Percentiles rank a stretch among this genome's conserved stretches.
Evolutionary conservation across 257 asterid genomes (phyloP).

Genomic region (Orobanche coerulescens): DNA sequence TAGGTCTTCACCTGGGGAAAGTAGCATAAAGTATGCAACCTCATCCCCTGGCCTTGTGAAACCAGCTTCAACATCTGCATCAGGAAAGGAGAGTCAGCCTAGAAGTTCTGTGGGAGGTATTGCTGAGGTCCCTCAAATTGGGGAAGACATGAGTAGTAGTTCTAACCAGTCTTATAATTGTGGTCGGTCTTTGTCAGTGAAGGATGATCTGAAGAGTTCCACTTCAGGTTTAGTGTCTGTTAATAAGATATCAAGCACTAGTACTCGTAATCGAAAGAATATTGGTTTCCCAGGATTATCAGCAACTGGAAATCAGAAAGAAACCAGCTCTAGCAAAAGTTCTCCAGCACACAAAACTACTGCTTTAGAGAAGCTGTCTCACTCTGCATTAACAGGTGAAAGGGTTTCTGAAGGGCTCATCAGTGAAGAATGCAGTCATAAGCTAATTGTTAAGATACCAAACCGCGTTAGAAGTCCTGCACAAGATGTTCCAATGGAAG

Average conservation of each 20-base stretch:
- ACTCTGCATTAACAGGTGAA: conserved; percentile 37
- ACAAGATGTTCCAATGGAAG: conserved; percentile 42
- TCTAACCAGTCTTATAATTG: conserved; percentile 65
- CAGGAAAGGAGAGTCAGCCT: conserved; percentile 55
- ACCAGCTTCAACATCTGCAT: conserved; percentile 40
- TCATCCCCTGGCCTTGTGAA: conserved; percentile 56
- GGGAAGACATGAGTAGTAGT: conserved; percentile 79
- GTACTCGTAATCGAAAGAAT: conserved; percentile 44
- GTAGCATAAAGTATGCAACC: conserved; percentile 45
- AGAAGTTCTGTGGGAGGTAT: conserved; percentile 32
- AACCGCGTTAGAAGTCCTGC: conserved; percentile 56
- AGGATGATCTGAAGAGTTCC: conserved; percentile 58
- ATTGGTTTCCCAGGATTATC: conserved; percentile 36
- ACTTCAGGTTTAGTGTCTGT: conserved; percentile 37
- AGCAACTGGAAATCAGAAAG: conserved; percentile 51
- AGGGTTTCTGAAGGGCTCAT: conserved; percentile 42
- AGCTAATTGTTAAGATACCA: conserved; percentile 66
- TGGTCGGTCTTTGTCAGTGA: conserved; percentile 45
- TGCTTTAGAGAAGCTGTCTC: conserved; percentile 43
- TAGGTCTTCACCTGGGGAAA: conserved; percentile 59
- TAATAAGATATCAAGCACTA: conserved; percentile 42
- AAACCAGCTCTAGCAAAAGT: conserved; percentile 37
- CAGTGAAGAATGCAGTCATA: conserved; percentile 45
- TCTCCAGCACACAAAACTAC: conserved; percentile 34
- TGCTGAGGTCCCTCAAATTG: conserved; percentile 39